Conservation (phyloP, 2,329 filamentous ascomycete genomes). For the Tolypocladium capitatum region DNA sequence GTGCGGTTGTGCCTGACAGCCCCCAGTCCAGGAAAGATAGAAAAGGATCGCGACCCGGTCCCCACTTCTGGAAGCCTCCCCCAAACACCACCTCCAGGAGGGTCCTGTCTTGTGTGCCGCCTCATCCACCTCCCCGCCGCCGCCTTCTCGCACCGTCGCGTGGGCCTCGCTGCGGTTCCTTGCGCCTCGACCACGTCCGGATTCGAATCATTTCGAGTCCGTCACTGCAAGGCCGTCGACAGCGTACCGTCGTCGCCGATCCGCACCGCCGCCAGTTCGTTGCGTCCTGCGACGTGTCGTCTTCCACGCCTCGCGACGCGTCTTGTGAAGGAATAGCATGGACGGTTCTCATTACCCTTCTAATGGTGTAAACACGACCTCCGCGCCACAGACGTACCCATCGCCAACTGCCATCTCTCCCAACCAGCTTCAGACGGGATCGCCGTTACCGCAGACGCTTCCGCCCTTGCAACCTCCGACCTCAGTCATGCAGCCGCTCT, state of each 20-base stretch:
- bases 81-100: conserved; percentile 27
- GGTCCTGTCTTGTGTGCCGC: conserved; percentile 22
- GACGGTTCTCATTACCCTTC: conserved; percentile 40
- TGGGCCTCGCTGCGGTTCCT: conserved; percentile 10
- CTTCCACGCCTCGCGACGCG: conserved; percentile 15
- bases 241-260: not conserved
- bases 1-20: conserved; percentile 10
- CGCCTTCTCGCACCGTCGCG: conserved; percentile 12
- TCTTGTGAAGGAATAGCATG: conserved; percentile 30
- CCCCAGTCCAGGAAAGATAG: conserved; percentile 16
- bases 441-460: conserved; percentile 38
- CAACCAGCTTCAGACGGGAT: conserved; percentile 35
- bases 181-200: conserved; percentile 2
- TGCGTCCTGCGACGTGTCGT: conserved; percentile 2
- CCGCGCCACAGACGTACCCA: conserved; percentile 34
- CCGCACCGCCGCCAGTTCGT: not conserved
- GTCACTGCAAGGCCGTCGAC: not conserved
- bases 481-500: conserved; percentile 29
- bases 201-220: not conserved
- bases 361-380: conserved; percentile 42
- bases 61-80: conserved; percentile 31
- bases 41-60: conserved; percentile 28
- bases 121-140: conserved; percentile 23
- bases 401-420: conserved; percentile 38
- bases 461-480: conserved; percentile 39